Evolutionary conservation across 257 asterid species (phyloP).

Genomic region (Primulina huaijiensis): DNA sequence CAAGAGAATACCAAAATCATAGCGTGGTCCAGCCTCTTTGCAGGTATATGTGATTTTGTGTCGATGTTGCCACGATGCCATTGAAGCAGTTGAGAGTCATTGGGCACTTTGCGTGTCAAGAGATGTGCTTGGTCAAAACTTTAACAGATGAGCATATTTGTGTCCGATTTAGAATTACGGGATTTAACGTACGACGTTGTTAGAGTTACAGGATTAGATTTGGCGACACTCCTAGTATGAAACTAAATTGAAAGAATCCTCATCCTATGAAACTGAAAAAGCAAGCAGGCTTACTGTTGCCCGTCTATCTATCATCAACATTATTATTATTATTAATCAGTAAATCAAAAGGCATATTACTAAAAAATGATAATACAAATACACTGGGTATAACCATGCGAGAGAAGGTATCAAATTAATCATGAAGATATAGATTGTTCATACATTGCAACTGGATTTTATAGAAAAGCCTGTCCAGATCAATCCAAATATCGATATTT

Average conservation of each 20-base stretch:
- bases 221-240: not conserved
- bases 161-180: not conserved
- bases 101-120: not conserved
- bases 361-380: too few species aligned
- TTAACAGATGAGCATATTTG: not conserved
- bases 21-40: slow-evolving; percentile 10
- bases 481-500: too few species aligned
- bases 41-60: not conserved
- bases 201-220: not conserved
- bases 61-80: not conserved
- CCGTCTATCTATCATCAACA: too few species aligned
- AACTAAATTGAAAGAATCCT: not conserved
- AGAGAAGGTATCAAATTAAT: too few species aligned
- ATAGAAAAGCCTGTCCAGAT: too few species aligned
- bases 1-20: slow-evolving; percentile 58
- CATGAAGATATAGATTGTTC: too few species aligned
- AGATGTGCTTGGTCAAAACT: not conserved
- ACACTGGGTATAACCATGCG: too few species aligned
- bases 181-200: not conserved
- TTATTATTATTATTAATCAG: too few species aligned
- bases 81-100: not conserved
- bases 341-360: too few species aligned
- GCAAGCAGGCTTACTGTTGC: too few species aligned
- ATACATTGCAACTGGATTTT: too few species aligned
- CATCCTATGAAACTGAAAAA: too few species aligned